These are phyloP conservation scores for Paramecium bursaria DNA, from an alignment of 73 alveolate species.

Conservation along the genomic window DNA sequence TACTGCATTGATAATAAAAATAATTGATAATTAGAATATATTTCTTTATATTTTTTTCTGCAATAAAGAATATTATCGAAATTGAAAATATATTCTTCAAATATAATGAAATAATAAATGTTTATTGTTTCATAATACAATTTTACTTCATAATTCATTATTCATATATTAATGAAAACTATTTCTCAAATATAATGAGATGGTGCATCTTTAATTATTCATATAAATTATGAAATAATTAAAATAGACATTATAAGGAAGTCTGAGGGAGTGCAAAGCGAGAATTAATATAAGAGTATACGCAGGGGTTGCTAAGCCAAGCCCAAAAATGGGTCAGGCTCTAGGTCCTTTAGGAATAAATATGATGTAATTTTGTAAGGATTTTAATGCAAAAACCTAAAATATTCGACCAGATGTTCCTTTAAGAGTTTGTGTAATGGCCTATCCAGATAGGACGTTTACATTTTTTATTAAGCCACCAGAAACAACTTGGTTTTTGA, in stretches of 20 bases:
- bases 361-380: conserved; percentile 88
- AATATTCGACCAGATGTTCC: conserved; percentile 78
- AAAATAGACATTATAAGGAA: too few relatives aligned
- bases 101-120: too few relatives aligned
- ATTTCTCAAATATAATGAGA: too few relatives aligned
- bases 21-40: too few relatives aligned
- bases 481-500: conserved; percentile 83
- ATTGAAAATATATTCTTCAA: too few relatives aligned
- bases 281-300: conserved; percentile 72
- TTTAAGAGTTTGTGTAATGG: conserved; percentile 77
- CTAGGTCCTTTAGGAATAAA: conserved; percentile 88
- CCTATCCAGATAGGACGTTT: conserved; percentile 81
- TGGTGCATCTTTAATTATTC: too few relatives aligned
- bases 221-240: too few relatives aligned
- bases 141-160: too few relatives aligned
- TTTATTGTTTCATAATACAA: too few relatives aligned
- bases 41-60: too few relatives aligned
- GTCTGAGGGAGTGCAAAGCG: conserved; percentile 54
- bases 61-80: too few relatives aligned
- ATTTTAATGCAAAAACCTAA: conserved; percentile 79
- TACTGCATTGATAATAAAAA: neutral
- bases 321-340: conserved; percentile 89
- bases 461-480: conserved; percentile 82
- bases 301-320: conserved; percentile 87
- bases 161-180: too few relatives aligned